Conservation (phyloP, 1,139 yeast species). For the Blastobotrys serpentis region DNA sequence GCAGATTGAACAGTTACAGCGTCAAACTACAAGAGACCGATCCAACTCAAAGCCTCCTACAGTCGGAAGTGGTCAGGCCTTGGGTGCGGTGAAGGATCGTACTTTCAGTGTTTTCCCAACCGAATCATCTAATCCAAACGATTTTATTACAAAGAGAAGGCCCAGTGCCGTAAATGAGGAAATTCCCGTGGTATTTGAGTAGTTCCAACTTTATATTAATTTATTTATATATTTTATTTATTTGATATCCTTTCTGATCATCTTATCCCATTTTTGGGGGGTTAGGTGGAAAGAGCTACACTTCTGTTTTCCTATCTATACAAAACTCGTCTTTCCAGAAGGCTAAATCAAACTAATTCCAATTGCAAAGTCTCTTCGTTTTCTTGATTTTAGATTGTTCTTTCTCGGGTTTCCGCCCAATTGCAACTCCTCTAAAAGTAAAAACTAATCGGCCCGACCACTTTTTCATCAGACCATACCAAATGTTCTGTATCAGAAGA, state of each 20-base stretch:
- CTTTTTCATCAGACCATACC: background rate
- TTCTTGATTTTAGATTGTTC: too few species aligned
- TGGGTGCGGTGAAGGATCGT: constrained; percentile 28
- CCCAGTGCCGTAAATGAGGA: constrained; percentile 1
- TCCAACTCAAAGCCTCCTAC: constrained; percentile 17
- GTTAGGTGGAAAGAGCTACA: too few species aligned
- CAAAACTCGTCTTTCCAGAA: too few species aligned
- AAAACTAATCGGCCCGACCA: background rate
- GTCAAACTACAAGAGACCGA: constrained; percentile 16
- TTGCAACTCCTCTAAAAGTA: too few species aligned
- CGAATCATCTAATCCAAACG: constrained; percentile 9
- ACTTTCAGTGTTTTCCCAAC: constrained; percentile 31
- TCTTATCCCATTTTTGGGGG: too few species aligned
- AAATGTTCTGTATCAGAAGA: background rate
- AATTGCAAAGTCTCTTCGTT: too few species aligned
- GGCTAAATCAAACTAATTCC: too few species aligned
- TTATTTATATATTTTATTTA: background rate
- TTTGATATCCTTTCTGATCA: too few species aligned
- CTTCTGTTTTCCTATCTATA: too few species aligned
- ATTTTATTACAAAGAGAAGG: background rate
- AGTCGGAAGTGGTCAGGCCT: constrained; percentile 16
- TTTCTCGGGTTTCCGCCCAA: too few species aligned
- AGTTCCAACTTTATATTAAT: constrained; percentile 12
- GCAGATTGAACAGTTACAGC: constrained; percentile 20
- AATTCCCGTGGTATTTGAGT: background rate